Base-by-base conservation (phyloP, 441 rosid genomes). In the Euphorbia celastroides region DNA sequence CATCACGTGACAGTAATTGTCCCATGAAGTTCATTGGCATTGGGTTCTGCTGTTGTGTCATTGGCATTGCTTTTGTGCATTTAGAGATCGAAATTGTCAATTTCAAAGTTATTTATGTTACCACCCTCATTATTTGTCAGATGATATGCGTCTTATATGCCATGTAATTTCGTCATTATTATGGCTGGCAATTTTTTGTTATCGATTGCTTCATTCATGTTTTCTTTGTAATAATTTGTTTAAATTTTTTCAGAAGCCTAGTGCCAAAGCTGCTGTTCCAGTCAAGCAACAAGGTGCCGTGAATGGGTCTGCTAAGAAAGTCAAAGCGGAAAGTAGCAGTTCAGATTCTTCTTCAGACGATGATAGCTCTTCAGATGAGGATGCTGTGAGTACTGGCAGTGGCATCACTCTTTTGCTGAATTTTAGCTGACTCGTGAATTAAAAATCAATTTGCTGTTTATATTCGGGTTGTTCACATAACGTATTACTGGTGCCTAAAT, bases 351-450 rank as follows among this genome's bases (percentile, higher is more conserved):
- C 17, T 25, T 72, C 4, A 4, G 44, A 75, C 59, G 73, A 78
- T 23, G 88, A 86, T 55, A 26, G 31, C 30, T 79, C 84, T 69
- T 67, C 70, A 26, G 70, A 80, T 10, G 84, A 82, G 41, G 73
- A 58, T 42, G 10, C 62, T 52, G 71, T 66, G 60, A 72, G 62
- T 17, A 14, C 46, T 42, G 11, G 0, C 50, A 14, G 32, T 42
- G 11, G 0, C 50, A 1, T 32, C 26, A 2, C 20, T 32, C 48
- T 30, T 31, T 6, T 13, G 20, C 31, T 25, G 20, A 2, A 13
- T 32, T 20, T 14, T 17, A 17, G 7, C 0, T 17, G 9, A 2
- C 16, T 12, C 13, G 6, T 2, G 9, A 61, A 27, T 55, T 0
- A 27, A 1, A 57, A 13, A 27, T 57, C 9, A 10, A 27, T 0